Evolutionary conservation across 169 alveolate species (phyloP).

Genomic region (Plasmodium gaboni): DNA sequence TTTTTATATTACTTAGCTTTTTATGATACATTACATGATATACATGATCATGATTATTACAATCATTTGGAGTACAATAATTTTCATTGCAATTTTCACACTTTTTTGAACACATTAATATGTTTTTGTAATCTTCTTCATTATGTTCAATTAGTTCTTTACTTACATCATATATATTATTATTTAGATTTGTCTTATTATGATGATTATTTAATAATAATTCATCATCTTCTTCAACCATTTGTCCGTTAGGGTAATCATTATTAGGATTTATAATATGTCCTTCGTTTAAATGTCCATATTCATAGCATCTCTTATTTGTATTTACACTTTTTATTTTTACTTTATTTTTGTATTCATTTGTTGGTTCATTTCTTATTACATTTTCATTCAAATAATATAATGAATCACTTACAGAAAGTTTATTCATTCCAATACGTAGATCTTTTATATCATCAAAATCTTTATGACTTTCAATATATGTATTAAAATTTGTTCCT

Average conservation of each 20-base stretch:
- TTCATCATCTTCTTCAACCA: not conserved
- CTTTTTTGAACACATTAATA: conserved; percentile 23
- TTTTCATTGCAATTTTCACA: conserved; percentile 36
- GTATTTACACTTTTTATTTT: no score
- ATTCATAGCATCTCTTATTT: no score
- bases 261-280: no score
- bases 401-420: conserved; percentile 40
- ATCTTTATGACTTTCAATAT: conserved; percentile 35
- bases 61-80: conserved; percentile 48
- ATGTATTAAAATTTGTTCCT: conserved; percentile 27
- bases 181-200: not conserved
- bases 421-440: conserved; percentile 23
- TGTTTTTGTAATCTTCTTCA: conserved; percentile 50
- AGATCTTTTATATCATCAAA: conserved; percentile 61
- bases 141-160: conserved; percentile 17
- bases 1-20: conserved; percentile 52
- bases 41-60: conserved; percentile 51
- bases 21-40: conserved; percentile 60
- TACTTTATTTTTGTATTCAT: not conserved
- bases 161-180: conserved; percentile 9
- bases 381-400: conserved; percentile 61
- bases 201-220: no score
- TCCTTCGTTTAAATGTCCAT: no score
- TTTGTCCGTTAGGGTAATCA: not conserved
- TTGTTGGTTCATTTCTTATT: conserved; percentile 35